phyloP scores from a whole-genome alignment of 352 stramenopile species.

The Globisporangium megalacanthum region DNA sequence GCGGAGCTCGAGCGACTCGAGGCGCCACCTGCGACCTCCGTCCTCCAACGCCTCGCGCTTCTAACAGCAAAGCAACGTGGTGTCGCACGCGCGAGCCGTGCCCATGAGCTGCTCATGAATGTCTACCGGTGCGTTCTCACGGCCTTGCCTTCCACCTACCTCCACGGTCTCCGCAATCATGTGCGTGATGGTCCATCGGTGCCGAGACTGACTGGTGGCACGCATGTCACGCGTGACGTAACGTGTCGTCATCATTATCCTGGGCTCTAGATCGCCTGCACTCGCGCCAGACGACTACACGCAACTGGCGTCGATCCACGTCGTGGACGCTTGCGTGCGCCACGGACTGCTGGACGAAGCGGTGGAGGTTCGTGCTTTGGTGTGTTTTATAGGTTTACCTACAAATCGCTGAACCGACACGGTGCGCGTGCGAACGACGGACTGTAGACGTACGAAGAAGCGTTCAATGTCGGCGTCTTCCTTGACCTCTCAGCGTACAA shows the following conservation, averaged over 20 bases:
- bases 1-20: conserved; percentile 31
- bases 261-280: conserved; percentile 13
- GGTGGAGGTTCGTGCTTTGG: conserved; percentile 31
- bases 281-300: conserved; percentile 54
- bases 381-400: background rate
- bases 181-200: background rate
- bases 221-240: background rate
- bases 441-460: conserved; percentile 44
- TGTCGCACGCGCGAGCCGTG: conserved; percentile 11
- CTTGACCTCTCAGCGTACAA: conserved; percentile 60
- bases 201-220: background rate
- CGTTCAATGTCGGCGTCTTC: conserved; percentile 41
- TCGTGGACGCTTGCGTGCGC: conserved; percentile 58
- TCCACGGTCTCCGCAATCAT: background rate
- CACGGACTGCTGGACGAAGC: conserved; percentile 46
- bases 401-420: background rate
- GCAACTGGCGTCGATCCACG: conserved; percentile 59
- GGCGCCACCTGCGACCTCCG: conserved; percentile 19
- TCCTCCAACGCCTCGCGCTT: conserved; percentile 43
- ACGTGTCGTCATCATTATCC: background rate
- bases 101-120: conserved; percentile 35
- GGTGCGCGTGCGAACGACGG: conserved; percentile 5
- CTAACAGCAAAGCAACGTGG: conserved; percentile 31
- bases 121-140: conserved; percentile 23
- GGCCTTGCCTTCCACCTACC: background rate